Evolutionary conservation across 2,329 filamentous ascomycete genomes (phyloP), one percentile per base, ranked within the genome.

Genomic region (Monosporascus sp.): DNA sequence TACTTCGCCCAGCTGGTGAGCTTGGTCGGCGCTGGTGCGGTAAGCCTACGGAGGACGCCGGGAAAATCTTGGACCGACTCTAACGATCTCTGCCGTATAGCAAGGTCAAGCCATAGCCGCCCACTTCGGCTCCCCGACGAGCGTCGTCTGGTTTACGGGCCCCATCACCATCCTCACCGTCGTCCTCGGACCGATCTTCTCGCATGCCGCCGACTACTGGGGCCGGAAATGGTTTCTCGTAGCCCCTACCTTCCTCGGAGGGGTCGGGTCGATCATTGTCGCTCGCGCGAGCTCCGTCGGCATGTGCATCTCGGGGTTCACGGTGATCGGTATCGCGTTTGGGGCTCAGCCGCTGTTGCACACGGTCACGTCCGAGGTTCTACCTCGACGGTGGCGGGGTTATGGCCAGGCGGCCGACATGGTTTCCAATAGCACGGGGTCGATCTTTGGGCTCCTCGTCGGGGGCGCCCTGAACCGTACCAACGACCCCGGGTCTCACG

Each of bases 151-250:
- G 72, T 55, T 74, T 26, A 66, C 66, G 1, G 61, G 66, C 5
- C 52, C 65, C 11, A 68, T 75, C 51, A 63, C 69, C 44, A 73
- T 73, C 53, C 49, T 71, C 20, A 73, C 72, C 2, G 65, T 66
- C 7, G 68, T 73, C 9, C 60, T 71, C 9, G 59, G 64, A 9
- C 71, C 69, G 20, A 66, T 70, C 11, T 63, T 73, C 11, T 70
- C 70, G 14, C 72, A 74, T 54, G 72, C 69, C 0, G 68, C 71
- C 20, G 72, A 76, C 57, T 73, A 71, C 60, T 75, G 71, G 72
- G 72, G 72, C n/a, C 66, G 72, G 7, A 69, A 67, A 61, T 71
- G 66, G 67, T 69, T 74, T 51, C 65, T 76, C n/a, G 62, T 75
- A 26, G 49, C 66, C 20, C 61, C 68, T 9, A 72, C 65, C 1